Base-by-base conservation (phyloP, 140 eudicot species). In the Erigeron philadelphicus region DNA sequence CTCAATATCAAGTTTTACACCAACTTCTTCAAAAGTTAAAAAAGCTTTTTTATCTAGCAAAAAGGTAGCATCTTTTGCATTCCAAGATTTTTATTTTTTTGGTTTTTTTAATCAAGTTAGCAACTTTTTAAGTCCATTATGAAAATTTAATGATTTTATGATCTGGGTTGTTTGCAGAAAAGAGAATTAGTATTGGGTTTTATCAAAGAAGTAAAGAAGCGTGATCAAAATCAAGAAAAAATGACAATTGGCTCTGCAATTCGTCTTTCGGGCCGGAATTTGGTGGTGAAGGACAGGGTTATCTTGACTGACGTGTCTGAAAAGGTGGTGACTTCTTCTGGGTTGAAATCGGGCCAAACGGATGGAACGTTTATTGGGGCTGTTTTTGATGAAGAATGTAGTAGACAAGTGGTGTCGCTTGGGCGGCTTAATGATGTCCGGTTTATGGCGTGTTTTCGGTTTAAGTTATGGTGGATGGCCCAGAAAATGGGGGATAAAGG, bases 401-500 rank as follows among this genome's bases (percentile, higher is more conserved):
- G 87, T 68, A 78, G 84, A 21, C 99, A 93, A 5, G 94, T 89
- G 12, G 83, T 80, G 72, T 64, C 99, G 1, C 70, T 93, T 0
- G 96, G 98, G 72, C 86, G 75, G 52, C 81, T 93, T 17, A 75
- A 80, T 3, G 85, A 67, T 43, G 97, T 93, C 63, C 74, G 94
- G 76, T 93, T 93, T 79, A 75, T 89, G 87, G 86, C 97, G 4
- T 93, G 95, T 25, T 93, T 93, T 72, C 75, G 95, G 83, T 93
- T 87, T 79, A 89, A 86, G 79, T 41, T 93, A 59, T 93, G 99
- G 99, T 93, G 99, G 99, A 93, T 93, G 97, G 84, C 97, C 17
- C 99, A 93, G 77, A 89, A 68, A 64, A 87, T 93, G 99, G 99
- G 99, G 0, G 83, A 79, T 74, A 72, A 62, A 50, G 99, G 95